phyloP scores from a whole-genome alignment of 768 basidiomycete genomes.

The Tylopilus sp. region DNA sequence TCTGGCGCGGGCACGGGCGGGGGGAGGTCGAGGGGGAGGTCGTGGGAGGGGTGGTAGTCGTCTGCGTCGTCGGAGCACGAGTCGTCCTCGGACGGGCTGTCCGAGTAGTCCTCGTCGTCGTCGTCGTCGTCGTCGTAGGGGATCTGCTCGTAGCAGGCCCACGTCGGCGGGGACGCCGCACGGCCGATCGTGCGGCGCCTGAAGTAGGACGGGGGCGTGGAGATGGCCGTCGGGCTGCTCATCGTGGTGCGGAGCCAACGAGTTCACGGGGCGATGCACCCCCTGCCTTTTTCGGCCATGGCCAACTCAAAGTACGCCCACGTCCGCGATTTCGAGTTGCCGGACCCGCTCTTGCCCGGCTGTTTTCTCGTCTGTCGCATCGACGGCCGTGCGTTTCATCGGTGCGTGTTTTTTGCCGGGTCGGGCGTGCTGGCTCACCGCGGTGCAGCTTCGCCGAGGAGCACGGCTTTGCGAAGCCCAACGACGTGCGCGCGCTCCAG shows the following conservation, averaged over 20 bases:
- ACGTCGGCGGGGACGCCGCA: conserved; percentile 80
- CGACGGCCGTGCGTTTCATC: conserved; percentile 93
- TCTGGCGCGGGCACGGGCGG: conserved; percentile 15
- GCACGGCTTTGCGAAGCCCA: conserved; percentile 86
- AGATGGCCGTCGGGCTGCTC: conserved; percentile 25
- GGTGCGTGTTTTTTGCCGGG: conserved; percentile 45
- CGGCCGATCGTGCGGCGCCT: conserved; percentile 72
- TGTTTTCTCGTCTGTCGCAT: conserved; percentile 84
- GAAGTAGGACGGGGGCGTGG: conserved; percentile 35
- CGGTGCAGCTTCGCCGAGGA: conserved; percentile 71
- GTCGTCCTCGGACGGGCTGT: conserved; percentile 49
- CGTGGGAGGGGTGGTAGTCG: conserved; percentile 43
- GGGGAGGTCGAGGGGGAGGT: conserved; percentile 29
- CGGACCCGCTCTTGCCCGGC: conserved; percentile 79
- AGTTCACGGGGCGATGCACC: conserved; percentile 1
- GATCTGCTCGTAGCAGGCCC: conserved; percentile 92
- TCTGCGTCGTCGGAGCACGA: conserved; percentile 77
- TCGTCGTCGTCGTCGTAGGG: conserved; percentile 58
- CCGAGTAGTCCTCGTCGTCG: conserved; percentile 54
- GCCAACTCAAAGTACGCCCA: conserved; percentile 92
- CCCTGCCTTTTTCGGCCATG: conserved; percentile 48
- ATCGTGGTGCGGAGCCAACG: conserved; percentile 3
- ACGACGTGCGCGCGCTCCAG: conserved; percentile 79
- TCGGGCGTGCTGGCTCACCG: background rate
- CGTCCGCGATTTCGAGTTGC: conserved; percentile 85